phyloP scores from a whole-genome alignment of 352 stramenopile genomes.

The Phytophthora syringae region DNA sequence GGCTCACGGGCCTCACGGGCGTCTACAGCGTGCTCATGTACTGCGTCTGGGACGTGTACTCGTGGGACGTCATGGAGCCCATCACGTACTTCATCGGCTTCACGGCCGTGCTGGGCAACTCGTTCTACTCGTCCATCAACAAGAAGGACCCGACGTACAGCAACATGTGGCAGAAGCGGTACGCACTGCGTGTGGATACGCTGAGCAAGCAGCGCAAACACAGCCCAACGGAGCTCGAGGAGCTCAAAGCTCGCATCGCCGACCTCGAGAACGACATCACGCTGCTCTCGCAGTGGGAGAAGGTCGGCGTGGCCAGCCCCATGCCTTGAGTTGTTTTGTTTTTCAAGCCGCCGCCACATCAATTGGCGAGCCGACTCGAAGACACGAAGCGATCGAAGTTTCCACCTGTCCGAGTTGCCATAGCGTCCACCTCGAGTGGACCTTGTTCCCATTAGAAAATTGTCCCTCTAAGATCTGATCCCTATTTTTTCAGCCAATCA shows the following conservation, averaged over 20 bases:
- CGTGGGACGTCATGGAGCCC: constrained; percentile 91
- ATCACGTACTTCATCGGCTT: constrained; percentile 93
- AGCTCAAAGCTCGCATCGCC: constrained; percentile 51
- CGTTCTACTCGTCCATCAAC: constrained; percentile 82
- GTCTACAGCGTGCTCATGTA: constrained; percentile 84
- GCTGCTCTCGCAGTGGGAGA: constrained; percentile 61
- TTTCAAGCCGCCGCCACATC: neutral
- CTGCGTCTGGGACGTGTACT: constrained; percentile 88
- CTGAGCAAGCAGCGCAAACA: constrained; percentile 67
- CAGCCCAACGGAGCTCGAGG: constrained; percentile 45
- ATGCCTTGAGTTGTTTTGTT: constrained; percentile 12
- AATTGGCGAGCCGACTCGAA: constrained; percentile 3
- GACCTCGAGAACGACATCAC: constrained; percentile 71
- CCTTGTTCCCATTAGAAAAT: constrained; percentile 27
- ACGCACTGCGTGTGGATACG: constrained; percentile 43
- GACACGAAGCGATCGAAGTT: constrained; percentile 35
- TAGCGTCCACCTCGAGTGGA: constrained; percentile 21
- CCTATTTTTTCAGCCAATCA: constrained; percentile 31
- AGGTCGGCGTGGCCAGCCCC: constrained; percentile 28
- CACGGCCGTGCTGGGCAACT: constrained; percentile 80
- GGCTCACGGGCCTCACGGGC: constrained; percentile 59
- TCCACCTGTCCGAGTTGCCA: neutral
- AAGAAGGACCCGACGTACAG: constrained; percentile 86
- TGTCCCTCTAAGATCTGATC: constrained; percentile 8
- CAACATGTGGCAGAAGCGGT: constrained; percentile 87